phyloP scores from a whole-genome alignment of 2,329 filamentous ascomycete species.

The Paracorniculantispora psalliotae region DNA sequence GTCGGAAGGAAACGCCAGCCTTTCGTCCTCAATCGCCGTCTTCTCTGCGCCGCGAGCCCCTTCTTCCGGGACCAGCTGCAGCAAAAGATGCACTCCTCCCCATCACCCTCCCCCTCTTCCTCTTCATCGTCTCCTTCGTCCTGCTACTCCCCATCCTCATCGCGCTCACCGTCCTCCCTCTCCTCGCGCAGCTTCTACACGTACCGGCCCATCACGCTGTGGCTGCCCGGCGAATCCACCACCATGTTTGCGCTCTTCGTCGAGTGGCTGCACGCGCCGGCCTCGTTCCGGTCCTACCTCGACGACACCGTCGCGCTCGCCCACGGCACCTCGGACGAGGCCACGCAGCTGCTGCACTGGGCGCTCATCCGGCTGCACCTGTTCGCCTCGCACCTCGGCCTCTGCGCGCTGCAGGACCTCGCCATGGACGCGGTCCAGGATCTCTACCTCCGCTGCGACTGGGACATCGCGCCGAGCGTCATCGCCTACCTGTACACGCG shows the following conservation, averaged over 20 bases:
- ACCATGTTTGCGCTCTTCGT: conserved; percentile 51
- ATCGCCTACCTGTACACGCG: conserved; percentile 50
- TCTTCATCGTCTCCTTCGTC: background rate
- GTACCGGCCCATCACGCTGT: conserved; percentile 29
- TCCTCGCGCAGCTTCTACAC: conserved; percentile 9
- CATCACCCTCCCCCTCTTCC: background rate
- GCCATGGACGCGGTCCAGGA: conserved; percentile 57
- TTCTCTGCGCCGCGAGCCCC: conserved; percentile 41
- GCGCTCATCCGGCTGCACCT: conserved; percentile 52
- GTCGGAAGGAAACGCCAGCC: conserved; percentile 37
- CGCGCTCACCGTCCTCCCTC: background rate
- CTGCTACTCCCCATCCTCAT: background rate
- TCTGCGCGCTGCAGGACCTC: conserved; percentile 48
- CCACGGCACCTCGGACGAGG: conserved; percentile 21
- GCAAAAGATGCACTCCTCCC: conserved; percentile 16
- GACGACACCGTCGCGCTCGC: conserved; percentile 34
- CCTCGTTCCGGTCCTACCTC: conserved; percentile 38
- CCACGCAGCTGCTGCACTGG: conserved; percentile 45
- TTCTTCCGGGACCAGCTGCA: conserved; percentile 46
- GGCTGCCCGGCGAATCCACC: conserved; percentile 43
- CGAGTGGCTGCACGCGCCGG: conserved; percentile 45
- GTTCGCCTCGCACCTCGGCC: conserved; percentile 48
- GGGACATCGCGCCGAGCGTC: conserved; percentile 50
- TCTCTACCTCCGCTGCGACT: conserved; percentile 53
- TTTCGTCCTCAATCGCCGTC: conserved; percentile 39